phyloP scores from a whole-genome alignment of 352 stramenopile species.

The Globisporangium paddicum region DNA sequence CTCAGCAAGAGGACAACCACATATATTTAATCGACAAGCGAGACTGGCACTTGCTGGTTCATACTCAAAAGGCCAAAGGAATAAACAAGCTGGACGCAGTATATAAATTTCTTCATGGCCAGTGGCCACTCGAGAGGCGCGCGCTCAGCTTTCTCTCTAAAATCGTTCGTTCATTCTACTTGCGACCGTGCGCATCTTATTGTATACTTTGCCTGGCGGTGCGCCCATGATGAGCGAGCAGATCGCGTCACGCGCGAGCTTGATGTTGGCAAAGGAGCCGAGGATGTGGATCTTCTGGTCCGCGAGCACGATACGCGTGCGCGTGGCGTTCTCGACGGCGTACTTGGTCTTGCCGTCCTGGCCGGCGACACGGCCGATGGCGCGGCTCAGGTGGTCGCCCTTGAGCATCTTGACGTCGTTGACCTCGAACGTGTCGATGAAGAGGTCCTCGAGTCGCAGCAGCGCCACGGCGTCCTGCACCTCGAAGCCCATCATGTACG shows the following conservation, averaged over 20 bases:
- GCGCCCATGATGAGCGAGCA: slow-evolving; percentile 94
- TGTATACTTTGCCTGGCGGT: slow-evolving; percentile 99
- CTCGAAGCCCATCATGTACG: slow-evolving; percentile 99
- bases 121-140: neutral
- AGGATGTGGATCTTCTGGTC: slow-evolving; percentile 99
- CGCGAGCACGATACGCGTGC: slow-evolving; percentile 98
- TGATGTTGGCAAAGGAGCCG: slow-evolving; percentile 98
- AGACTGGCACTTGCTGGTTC: neutral
- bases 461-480: slow-evolving; percentile 97
- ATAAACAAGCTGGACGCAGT: slow-evolving; percentile 3
- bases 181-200: slow-evolving; percentile 99
- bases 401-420: slow-evolving; percentile 97
- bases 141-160: slow-evolving; percentile 49
- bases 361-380: slow-evolving; percentile 97
- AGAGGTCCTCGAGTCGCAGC: slow-evolving; percentile 98
- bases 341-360: slow-evolving; percentile 99
- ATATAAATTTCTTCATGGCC: slow-evolving; percentile 10
- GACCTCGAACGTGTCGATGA: slow-evolving; percentile 98
- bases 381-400: slow-evolving; percentile 98
- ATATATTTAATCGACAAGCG: slow-evolving; percentile 8
- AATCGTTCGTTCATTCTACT: slow-evolving; percentile 98
- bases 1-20: neutral
- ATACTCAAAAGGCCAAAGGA: neutral
- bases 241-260: slow-evolving; percentile 92
- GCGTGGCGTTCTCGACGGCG: slow-evolving; percentile 99